A percentile compares a stretch with the other conserved stretches of the same genome.
These are phyloP conservation scores for Dendrostoma leiphaemia DNA, from an alignment of 2,329 filamentous ascomycete genomes.

Conservation along the genomic window DNA sequence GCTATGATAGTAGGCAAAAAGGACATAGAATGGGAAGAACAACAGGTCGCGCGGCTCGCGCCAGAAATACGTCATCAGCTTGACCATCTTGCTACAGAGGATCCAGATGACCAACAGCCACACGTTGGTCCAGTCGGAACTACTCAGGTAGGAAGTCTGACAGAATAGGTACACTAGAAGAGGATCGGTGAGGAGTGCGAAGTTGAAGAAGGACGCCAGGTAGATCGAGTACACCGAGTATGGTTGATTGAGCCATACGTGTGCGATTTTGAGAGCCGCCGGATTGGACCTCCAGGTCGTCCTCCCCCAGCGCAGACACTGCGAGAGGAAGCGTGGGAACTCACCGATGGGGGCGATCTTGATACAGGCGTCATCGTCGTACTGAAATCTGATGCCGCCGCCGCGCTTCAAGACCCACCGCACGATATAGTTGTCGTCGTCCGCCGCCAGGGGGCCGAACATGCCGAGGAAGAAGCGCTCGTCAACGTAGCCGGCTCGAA, in stretches of 20 bases:
- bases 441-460: constrained; percentile 46
- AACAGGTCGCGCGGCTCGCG: constrained; percentile 49
- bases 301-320: constrained; percentile 56
- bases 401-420: constrained; percentile 47
- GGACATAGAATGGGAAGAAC: constrained; percentile 46
- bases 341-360: constrained; percentile 49
- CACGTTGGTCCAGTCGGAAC: too few species aligned
- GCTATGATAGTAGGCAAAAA: constrained; percentile 57
- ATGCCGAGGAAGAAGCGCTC: constrained; percentile 43
- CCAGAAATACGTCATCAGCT: constrained; percentile 51
- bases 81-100: constrained; percentile 52
- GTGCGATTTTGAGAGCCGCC: constrained; percentile 39
- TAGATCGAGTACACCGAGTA: constrained; percentile 59
- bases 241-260: constrained; percentile 39
- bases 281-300: constrained; percentile 57
- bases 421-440: constrained; percentile 63
- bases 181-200: constrained; percentile 51
- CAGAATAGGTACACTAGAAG: constrained; percentile 36
- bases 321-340: constrained; percentile 43
- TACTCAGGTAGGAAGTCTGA: too few species aligned
- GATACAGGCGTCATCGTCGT: constrained; percentile 43
- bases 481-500: constrained; percentile 42
- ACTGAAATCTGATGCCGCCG: constrained; percentile 56
- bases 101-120: constrained; percentile 39
- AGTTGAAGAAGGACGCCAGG: constrained; percentile 50